Base-by-base conservation (phyloP, 768 basidiomycete genomes). In the Bullera alba region DNA sequence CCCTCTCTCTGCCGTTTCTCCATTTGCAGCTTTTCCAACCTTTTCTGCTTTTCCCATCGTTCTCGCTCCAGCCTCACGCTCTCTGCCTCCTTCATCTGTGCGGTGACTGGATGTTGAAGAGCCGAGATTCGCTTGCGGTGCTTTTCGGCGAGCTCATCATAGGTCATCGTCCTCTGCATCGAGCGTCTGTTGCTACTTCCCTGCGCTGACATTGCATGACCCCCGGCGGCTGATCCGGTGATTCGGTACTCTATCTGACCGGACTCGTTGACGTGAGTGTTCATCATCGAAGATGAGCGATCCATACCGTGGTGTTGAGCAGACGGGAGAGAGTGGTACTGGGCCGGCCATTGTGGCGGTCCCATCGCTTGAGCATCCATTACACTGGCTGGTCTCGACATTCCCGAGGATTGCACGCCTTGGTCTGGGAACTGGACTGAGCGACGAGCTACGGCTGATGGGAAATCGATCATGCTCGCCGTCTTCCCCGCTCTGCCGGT, bases 91-190 rank as follows among this genome's bases (percentile, higher is more conserved):
- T 80, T 81, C 73, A 84, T 82, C 2, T 83, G 83, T 58, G 81
- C 79, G n/a, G 85, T 90, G 27, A 95, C 74, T 4, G 90, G 90
- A 32, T 78, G 81, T 74, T 95, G 90, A 56, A 95, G 68, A 62
- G 82, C 81, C 28, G 79, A 79, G 76, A 95, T 79, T 74, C 87
- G 86, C 74, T 86, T 83, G 42, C 86, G 80, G 61, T 93, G 90
- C 16, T 89, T 78, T 58, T 88, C 86, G 41, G 81, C 83, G 27
- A 93, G 77, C 67, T 93, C 88, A 71, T 92, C 90, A 67, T 86
- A 87, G 1, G 89, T 88, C 51, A 81, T 80, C 23, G 83, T 79
- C 7, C 62, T 44, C 19, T 46, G 42, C 22, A 38, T 14, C 6
- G 17, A 17, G n/a, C 21, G 43, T 16, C 32, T 34, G 10, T 8